Percentiles rank a stretch among this genome's conserved stretches.
These are phyloP conservation scores for Phytophthora fragariaefolia DNA, from an alignment of 352 stramenopile species.

Conservation along the genomic window DNA sequence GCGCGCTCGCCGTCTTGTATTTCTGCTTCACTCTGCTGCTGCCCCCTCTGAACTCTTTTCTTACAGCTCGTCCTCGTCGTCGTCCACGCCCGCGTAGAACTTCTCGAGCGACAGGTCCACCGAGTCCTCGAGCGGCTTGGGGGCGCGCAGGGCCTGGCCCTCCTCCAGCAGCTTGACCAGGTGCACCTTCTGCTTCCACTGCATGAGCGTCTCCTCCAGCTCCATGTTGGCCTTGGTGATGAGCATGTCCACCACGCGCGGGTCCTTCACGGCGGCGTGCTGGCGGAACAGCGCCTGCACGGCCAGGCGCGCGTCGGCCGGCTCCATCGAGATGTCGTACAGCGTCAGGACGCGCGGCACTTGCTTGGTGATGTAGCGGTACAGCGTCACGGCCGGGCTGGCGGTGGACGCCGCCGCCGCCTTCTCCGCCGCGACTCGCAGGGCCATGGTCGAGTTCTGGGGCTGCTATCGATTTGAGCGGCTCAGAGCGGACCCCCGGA, in stretches of 20 bases:
- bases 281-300: constrained; percentile 96
- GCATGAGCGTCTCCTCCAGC: constrained; percentile 97
- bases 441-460: constrained; percentile 54
- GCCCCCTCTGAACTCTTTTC: not conserved
- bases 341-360: constrained; percentile 97
- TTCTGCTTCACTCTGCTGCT: constrained; percentile 12
- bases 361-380: constrained; percentile 91
- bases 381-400: constrained; percentile 85
- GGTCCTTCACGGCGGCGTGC: constrained; percentile 95
- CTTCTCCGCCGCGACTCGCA: constrained; percentile 82
- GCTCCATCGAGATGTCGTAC: constrained; percentile 97
- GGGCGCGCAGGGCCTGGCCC: constrained; percentile 58
- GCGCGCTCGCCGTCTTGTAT: constrained; percentile 24
- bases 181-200: constrained; percentile 98
- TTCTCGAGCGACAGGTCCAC: constrained; percentile 77
- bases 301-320: constrained; percentile 82
- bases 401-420: constrained; percentile 48
- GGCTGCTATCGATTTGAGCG: constrained; percentile 30
- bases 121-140: constrained; percentile 46
- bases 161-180: constrained; percentile 87
- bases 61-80: constrained; percentile 69
- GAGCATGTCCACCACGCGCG: constrained; percentile 94
- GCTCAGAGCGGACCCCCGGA: constrained; percentile 21
- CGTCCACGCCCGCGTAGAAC: constrained; percentile 81
- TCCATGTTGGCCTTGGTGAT: constrained; percentile 98